Conservation (phyloP, 805 yeast species). For the Candida sanyiensis region DNA sequence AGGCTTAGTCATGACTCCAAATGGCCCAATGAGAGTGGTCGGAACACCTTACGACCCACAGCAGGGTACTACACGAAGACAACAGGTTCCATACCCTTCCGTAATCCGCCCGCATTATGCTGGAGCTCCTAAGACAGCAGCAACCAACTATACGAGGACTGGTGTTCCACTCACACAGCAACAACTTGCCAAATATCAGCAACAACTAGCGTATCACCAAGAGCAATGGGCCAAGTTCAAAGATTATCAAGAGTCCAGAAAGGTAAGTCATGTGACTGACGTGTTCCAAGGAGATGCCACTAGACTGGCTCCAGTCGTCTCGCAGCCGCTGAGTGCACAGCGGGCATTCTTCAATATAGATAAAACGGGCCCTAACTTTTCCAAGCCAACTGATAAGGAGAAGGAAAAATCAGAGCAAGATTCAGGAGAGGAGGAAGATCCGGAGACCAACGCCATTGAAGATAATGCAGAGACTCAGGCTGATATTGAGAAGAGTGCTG, state of each 20-base stretch:
- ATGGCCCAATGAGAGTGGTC: conserved; percentile 7
- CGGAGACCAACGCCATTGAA: conserved; percentile 33
- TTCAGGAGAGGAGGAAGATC: conserved; percentile 19
- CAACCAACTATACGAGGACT: conserved; percentile 11
- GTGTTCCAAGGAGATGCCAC: conserved; percentile 43
- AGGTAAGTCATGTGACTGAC: conserved; percentile 37
- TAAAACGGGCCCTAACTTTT: conserved; percentile 14
- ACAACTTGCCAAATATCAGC: conserved; percentile 22
- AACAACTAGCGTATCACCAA: conserved; percentile 23
- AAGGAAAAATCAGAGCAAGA: conserved; percentile 11
- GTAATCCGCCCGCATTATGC: conserved; percentile 3
- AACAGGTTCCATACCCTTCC: conserved; percentile 9
- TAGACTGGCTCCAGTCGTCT: conserved; percentile 42
- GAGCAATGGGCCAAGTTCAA: conserved; percentile 26
- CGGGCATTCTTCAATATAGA: conserved; percentile 33
- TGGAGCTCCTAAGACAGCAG: conserved; percentile 22
- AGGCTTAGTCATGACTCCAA: conserved; percentile 9
- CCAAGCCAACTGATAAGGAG: background rate
- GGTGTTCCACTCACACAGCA: conserved; percentile 22
- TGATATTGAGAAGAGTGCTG: conserved; percentile 8
- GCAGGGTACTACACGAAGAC: conserved; percentile 4
- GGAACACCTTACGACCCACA: conserved; percentile 4
- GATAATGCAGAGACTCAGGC: conserved; percentile 27
- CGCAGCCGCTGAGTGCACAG: conserved; percentile 50
- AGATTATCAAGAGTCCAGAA: conserved; percentile 20